These are phyloP conservation scores for Nothomitra cinnamomea DNA, from an alignment of 2,329 filamentous ascomycete species.

Conservation along the genomic window DNA sequence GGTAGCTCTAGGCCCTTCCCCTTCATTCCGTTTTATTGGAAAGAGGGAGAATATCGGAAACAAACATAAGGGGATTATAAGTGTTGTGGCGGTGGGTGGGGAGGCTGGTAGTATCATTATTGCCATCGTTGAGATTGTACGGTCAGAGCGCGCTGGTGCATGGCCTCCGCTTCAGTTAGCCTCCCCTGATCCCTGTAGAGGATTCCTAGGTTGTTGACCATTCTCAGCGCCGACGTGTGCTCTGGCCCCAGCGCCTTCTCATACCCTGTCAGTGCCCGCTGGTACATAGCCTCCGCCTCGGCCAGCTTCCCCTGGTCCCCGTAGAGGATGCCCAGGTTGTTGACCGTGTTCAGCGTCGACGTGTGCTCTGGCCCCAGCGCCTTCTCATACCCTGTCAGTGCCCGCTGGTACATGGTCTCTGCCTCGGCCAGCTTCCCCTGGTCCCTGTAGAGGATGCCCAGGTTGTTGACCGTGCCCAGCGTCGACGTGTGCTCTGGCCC, in stretches of 20 bases:
- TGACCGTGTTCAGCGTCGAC: no score
- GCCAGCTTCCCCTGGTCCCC: neutral
- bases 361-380: no score
- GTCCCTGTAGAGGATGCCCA: neutral
- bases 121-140: no score
- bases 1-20: no score
- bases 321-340: neutral
- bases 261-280: neutral
- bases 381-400: no score
- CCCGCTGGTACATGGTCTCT: constrained; percentile 1
- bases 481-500: constrained; percentile 2
- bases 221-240: no score
- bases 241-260: no score
- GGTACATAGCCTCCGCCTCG: neutral
- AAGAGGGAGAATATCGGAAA: no score
- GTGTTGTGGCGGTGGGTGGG: no score
- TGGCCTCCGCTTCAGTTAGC: neutral
- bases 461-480: constrained; percentile 1
- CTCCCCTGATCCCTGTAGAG: neutral
- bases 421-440: constrained; percentile 3
- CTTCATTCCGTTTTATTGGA: no score
- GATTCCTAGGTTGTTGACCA: neutral
- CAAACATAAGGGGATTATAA: no score
- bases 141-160: neutral
- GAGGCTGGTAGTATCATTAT: no score